A percentile compares a stretch with the other conserved stretches of the same genome.
Conservation (phyloP, 2,329 filamentous ascomycete genomes). For the Nectriaceae sp. region DNA sequence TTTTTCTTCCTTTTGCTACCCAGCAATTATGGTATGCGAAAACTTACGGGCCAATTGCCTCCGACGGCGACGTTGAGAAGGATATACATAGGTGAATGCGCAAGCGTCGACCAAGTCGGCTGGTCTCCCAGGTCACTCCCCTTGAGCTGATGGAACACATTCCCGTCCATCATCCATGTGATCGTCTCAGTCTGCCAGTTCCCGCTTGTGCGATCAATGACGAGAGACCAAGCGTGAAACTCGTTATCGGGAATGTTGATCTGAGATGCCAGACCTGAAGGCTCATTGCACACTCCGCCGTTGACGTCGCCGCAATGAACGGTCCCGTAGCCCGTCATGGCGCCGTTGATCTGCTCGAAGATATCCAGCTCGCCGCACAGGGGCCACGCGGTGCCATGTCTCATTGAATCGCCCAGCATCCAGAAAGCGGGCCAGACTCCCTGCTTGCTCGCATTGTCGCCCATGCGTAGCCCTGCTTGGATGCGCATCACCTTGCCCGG, state of each 20-base stretch:
- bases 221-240: slow-evolving; percentile 51
- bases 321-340: slow-evolving; percentile 47
- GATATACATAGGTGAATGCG: slow-evolving; percentile 45
- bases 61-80: slow-evolving; percentile 52
- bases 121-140: slow-evolving; percentile 43
- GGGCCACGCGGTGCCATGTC: slow-evolving; percentile 49
- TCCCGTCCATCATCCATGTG: slow-evolving; percentile 50
- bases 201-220: slow-evolving; percentile 45
- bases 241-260: slow-evolving; percentile 45
- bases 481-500: slow-evolving; percentile 43
- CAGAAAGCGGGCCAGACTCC: slow-evolving; percentile 58
- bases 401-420: slow-evolving; percentile 50
- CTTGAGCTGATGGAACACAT: slow-evolving; percentile 43
- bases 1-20: too few relatives aligned
- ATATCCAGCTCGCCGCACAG: slow-evolving; percentile 53
- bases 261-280: slow-evolving; percentile 39
- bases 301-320: slow-evolving; percentile 45
- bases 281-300: slow-evolving; percentile 51
- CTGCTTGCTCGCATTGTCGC: slow-evolving; percentile 41
- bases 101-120: slow-evolving; percentile 46
- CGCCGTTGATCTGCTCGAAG: slow-evolving; percentile 51
- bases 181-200: slow-evolving; percentile 50
- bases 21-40: not conserved
- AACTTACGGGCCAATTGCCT: slow-evolving; percentile 43
- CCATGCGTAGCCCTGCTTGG: slow-evolving; percentile 49